Base-by-base conservation (phyloP, 495 filamentous ascomycete species). In the Lindgomyces ingoldianus region DNA sequence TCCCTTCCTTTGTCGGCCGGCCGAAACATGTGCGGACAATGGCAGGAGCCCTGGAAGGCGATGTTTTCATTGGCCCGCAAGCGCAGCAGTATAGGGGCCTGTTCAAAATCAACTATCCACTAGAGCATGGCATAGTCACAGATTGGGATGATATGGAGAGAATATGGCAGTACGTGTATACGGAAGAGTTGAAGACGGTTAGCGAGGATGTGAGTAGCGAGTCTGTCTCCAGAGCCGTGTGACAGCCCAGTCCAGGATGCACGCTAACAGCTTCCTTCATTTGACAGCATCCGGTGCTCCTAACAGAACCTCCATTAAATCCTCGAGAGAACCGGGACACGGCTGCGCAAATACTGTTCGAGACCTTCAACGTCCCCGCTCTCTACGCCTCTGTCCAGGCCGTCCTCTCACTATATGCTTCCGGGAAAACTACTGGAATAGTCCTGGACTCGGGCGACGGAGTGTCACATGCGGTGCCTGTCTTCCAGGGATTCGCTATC, bases 61-160 rank as follows among this genome's bases (percentile, higher is more conserved):
- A 98, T 74, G 89, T 95, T 45, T 99, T 99, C 77, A 96, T 99
- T 75, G 94, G 94, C 39, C 87, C 91, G 66, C 87, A 90, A 72
- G 93, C 93, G 54, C 91, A 96, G 71, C 93, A 97, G 69, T 83
- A 96, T 71, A 86, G 94, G 74, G 94, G 94, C 16, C 81, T 99
- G 62, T 80, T 99, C 68, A 98, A 97, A 80, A 92, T 99, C 71
- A 84, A 86, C 52, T 98, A 98, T 72, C 94, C 94, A 44, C 81
- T 99, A 58, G 95, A 97, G 75, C 94, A 99, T 75, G 94, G 94
- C 71, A 94, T 98, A 66, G 94, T 99, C 48, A 99, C 94, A 62
- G 93, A 99, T 77, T 99, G 94, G 94, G 94, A 98, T 71, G 94
- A 99, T 73, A 99, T 99, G 94, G 94, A 98, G 80, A 89, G 90